Evolutionary conservation across 1,284 basidiomycete genomes (phyloP).

Genomic region (Chondrostereum purpureum): DNA sequence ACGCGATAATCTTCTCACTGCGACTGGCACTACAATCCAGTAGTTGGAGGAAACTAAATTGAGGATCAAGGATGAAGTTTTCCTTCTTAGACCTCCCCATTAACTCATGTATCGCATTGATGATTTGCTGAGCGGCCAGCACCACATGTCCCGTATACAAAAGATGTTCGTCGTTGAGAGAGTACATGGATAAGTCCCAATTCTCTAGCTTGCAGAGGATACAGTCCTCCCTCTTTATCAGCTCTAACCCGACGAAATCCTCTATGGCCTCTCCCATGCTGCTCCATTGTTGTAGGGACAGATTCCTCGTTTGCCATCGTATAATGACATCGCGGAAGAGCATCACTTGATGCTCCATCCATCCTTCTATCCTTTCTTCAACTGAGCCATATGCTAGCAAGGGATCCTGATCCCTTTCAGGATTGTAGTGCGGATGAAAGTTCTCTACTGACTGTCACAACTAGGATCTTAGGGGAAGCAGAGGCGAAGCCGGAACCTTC

Average conservation of each 20-base stretch:
- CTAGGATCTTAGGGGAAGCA: too few relatives aligned
- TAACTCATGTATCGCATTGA: background rate
- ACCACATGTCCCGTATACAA: background rate
- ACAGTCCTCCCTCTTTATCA: background rate
- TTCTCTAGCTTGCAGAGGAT: background rate
- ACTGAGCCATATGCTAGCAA: background rate
- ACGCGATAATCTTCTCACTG: background rate
- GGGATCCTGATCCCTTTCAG: background rate
- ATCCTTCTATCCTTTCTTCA: background rate
- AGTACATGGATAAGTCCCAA: background rate
- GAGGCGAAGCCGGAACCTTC: too few relatives aligned
- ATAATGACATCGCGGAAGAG: background rate
- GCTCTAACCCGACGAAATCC: background rate
- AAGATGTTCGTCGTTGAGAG: background rate
- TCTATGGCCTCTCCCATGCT: background rate
- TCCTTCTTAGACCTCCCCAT: background rate
- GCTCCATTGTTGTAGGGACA: background rate
- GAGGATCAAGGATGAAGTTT: background rate
- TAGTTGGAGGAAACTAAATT: background rate
- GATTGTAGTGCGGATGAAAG: background rate
- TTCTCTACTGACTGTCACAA: background rate
- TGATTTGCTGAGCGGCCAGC: background rate
- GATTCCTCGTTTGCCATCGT: background rate
- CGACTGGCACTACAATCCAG: background rate
- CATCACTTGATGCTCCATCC: background rate